Evolutionary conservation across 2,329 filamentous ascomycete genomes (phyloP).

Genomic region (Thielaviopsis euricoi): DNA sequence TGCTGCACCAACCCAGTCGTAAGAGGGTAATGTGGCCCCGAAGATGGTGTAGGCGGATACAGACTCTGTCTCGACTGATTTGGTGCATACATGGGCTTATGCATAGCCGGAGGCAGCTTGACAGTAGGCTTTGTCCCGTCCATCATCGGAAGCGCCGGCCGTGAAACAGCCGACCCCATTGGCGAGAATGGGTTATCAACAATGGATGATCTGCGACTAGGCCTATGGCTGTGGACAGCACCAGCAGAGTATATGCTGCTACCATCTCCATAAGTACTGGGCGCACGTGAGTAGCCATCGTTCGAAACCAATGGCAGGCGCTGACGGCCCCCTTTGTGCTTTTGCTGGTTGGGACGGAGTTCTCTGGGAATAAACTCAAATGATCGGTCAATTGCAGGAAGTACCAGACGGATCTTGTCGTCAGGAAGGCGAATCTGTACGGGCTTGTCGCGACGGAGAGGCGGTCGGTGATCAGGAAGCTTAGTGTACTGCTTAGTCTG

Average conservation of each 20-base stretch:
- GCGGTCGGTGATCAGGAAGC: conserved; percentile 84
- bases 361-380: conserved; percentile 97
- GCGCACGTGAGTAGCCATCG: conserved; percentile 55
- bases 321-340: conserved; percentile 46
- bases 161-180: conserved; percentile 59
- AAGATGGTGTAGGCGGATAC: not conserved
- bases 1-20: not conserved
- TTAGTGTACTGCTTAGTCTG: conserved; percentile 84
- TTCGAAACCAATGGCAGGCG: conserved; percentile 55
- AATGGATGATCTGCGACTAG: conserved; percentile 76
- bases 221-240: conserved; percentile 67
- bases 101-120: conserved; percentile 52
- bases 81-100: not conserved
- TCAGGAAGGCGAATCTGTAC: conserved; percentile 83
- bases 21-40: not conserved
- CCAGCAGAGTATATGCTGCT: conserved; percentile 74
- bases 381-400: conserved; percentile 74
- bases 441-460: conserved; percentile 86
- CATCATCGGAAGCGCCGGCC: conserved; percentile 37
- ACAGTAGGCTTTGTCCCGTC: conserved; percentile 59
- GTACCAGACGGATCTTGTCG: conserved; percentile 69
- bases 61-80: not conserved
- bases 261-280: conserved; percentile 60
- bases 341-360: conserved; percentile 80
- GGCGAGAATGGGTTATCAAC: conserved; percentile 57